Conservation (phyloP, 306 rosid genomes). For the Prosopis cineraria region DNA sequence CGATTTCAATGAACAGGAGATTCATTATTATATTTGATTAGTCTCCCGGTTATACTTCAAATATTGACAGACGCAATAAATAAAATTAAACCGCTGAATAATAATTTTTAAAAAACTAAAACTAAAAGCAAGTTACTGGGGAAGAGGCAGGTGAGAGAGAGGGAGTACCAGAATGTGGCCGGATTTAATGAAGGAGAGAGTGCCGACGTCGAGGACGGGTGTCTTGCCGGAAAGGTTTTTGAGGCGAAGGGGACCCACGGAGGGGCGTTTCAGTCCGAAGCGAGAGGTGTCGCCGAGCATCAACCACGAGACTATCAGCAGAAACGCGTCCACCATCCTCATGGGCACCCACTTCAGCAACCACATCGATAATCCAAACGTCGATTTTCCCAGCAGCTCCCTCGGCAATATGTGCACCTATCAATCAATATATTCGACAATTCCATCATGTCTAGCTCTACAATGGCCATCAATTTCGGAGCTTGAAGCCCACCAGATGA, state of each 20-base stretch:
- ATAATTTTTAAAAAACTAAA: too few species aligned
- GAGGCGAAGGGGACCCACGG: slow-evolving; percentile 83
- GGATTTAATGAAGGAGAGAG: slow-evolving; percentile 84
- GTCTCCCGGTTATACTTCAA: too few species aligned
- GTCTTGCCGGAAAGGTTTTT: slow-evolving; percentile 89
- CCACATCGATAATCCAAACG: slow-evolving; percentile 99
- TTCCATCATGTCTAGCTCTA: not conserved
- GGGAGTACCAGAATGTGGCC: slow-evolving; percentile 96
- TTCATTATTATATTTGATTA: too few species aligned
- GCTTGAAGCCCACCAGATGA: too few species aligned
- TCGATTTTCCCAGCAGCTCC: slow-evolving; percentile 97
- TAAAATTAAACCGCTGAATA: too few species aligned
- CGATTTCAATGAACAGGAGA: not conserved
- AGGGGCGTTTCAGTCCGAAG: slow-evolving; percentile 83
- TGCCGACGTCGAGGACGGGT: slow-evolving; percentile 93
- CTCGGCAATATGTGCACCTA: slow-evolving; percentile 95
- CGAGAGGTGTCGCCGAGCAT: slow-evolving; percentile 81
- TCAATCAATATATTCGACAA: too few species aligned
- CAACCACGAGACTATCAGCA: slow-evolving; percentile 66
- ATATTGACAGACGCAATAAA: too few species aligned
- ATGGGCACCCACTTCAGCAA: slow-evolving; percentile 92
- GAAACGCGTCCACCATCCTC: slow-evolving; percentile 64
- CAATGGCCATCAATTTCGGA: too few species aligned
- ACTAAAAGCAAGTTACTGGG: too few species aligned
- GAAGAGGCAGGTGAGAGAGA: too few species aligned